A percentile compares a stretch with the other conserved stretches of the same genome.
phyloP scores from a whole-genome alignment of 179 eudicot species.

The Pouteria campechiana region DNA sequence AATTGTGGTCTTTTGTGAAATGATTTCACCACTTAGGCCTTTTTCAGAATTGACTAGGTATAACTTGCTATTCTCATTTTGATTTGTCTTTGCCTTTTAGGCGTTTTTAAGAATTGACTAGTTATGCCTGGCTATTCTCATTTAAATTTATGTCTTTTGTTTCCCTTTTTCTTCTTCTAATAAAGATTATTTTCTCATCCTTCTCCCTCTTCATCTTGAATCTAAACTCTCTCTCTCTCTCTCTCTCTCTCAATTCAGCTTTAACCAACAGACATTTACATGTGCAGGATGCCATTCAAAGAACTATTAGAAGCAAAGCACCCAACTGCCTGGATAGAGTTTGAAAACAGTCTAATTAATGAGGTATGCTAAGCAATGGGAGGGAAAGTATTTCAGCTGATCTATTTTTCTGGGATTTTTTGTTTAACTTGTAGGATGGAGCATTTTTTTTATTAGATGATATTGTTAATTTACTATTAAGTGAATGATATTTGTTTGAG shows the following conservation, averaged over 20 bases:
- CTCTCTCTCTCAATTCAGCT: slow-evolving; percentile 1
- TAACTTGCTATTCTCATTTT: too few relatives aligned
- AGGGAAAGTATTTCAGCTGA: too few relatives aligned
- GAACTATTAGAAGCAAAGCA: slow-evolving; percentile 81
- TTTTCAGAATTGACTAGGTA: too few relatives aligned
- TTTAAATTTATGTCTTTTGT: neutral
- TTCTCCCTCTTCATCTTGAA: neutral
- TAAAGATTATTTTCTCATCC: too few relatives aligned
- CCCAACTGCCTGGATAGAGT: slow-evolving; percentile 90
- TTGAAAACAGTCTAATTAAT: slow-evolving; percentile 72
- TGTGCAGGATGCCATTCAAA: slow-evolving; percentile 73
- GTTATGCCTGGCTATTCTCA: neutral
- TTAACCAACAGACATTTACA: slow-evolving; percentile 7
- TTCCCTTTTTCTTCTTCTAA: neutral
- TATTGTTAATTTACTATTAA: too few relatives aligned
- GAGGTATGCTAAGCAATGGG: slow-evolving; percentile 42
- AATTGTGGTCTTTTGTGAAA: too few relatives aligned
- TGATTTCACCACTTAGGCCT: too few relatives aligned
- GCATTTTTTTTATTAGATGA: too few relatives aligned
- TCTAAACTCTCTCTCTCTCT: neutral
- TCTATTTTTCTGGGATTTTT: too few relatives aligned
- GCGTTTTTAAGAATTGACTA: neutral
- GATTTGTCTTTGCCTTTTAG: neutral
- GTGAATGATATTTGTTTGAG: too few relatives aligned
- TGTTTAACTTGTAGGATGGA: too few relatives aligned